phyloP scores from a whole-genome alignment of 129 eudicot genomes.

The Deinandra increscens region DNA sequence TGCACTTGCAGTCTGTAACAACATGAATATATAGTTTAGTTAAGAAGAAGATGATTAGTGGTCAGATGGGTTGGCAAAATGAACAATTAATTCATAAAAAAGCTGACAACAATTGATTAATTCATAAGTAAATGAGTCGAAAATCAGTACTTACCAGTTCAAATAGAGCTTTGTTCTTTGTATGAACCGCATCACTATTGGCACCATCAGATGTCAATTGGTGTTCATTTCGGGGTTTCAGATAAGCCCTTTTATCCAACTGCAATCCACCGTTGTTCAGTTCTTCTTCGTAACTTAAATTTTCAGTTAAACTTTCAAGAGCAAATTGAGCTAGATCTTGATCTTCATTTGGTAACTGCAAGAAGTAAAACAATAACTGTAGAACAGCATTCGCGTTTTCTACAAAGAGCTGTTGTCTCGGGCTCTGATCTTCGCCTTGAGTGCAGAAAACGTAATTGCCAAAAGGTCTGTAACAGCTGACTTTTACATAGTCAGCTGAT shows the following conservation, averaged over 20 bases:
- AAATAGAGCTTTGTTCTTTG: slow-evolving; percentile 16
- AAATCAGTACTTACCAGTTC: slow-evolving; percentile 25
- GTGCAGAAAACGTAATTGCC: slow-evolving; percentile 63
- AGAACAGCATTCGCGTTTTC: slow-evolving; percentile 67
- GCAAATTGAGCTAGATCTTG: slow-evolving; percentile 20
- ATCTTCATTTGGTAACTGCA: slow-evolving; percentile 42
- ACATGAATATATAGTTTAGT: neutral
- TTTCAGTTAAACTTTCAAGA: slow-evolving; percentile 9
- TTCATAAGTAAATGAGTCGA: neutral
- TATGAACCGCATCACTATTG: neutral
- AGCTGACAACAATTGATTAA: neutral
- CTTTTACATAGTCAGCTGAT: slow-evolving; percentile 43
- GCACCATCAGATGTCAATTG: slow-evolving; percentile 10
- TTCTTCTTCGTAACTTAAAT: slow-evolving; percentile 24
- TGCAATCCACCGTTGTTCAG: slow-evolving; percentile 15
- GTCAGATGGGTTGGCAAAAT: neutral
- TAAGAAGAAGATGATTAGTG: neutral
- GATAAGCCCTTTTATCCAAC: slow-evolving; percentile 11
- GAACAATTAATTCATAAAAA: no score
- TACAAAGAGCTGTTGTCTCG: slow-evolving; percentile 31
- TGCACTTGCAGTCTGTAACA: slow-evolving; percentile 51
- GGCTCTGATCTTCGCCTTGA: slow-evolving; percentile 24
- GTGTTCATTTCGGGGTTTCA: slow-evolving; percentile 7
- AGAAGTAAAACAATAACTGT: slow-evolving; percentile 53
- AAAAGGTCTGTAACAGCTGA: slow-evolving; percentile 77